A percentile compares a stretch with the other conserved stretches of the same genome.
Conservation (phyloP, 352 stramenopile genomes). For the Aphanomyces stellatus region DNA sequence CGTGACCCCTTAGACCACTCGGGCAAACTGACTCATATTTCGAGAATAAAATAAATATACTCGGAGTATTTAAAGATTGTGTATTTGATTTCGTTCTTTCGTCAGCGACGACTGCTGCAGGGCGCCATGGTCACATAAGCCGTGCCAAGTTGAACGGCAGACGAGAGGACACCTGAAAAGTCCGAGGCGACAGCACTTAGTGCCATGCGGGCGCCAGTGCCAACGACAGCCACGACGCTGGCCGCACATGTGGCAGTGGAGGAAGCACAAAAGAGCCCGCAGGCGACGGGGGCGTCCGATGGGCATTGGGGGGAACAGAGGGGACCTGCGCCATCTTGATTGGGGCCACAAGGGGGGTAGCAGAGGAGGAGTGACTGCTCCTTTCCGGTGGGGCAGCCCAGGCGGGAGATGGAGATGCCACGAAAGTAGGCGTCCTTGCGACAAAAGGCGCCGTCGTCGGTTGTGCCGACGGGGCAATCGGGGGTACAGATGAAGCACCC, state of each 20-base stretch:
- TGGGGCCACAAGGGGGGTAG: constrained; percentile 17
- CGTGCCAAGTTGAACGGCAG: background rate
- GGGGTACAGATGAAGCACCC: constrained; percentile 11
- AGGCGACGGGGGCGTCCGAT: background rate
- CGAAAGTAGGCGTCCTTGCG: constrained; percentile 18
- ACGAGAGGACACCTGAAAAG: background rate
- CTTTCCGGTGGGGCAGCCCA: constrained; percentile 4
- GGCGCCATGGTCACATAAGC: background rate
- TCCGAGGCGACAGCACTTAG: background rate
- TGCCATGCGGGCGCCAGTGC: background rate
- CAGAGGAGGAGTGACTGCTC: constrained; percentile 20
- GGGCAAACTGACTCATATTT: background rate
- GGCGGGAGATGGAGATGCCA: background rate
- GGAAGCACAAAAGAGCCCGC: constrained; percentile 13
- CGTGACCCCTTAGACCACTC: background rate
- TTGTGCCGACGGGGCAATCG: constrained; percentile 1
- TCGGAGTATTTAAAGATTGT: too few relatives aligned
- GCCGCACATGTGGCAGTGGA: constrained; percentile 3
- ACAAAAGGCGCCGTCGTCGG: background rate
- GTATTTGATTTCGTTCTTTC: too few relatives aligned
- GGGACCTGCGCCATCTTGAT: constrained; percentile 13
- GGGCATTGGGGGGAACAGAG: constrained; percentile 18
- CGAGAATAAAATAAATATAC: too few relatives aligned
- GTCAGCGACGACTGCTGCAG: too few relatives aligned
- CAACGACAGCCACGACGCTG: background rate